Base-by-base conservation (phyloP, 805 yeast genomes). In the Candida odintsovae region DNA sequence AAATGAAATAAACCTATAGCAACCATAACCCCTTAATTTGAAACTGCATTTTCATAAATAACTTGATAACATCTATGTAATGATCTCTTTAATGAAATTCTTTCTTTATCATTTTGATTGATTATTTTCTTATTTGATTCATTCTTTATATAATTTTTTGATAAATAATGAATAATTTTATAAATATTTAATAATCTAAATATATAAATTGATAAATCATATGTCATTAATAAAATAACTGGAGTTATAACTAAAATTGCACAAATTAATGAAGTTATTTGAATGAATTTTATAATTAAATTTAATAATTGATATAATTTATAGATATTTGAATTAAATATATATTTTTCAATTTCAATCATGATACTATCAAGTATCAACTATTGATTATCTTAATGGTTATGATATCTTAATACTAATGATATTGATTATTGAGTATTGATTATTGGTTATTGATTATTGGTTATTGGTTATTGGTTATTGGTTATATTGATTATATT, bases 191-290 rank as follows among this genome's bases (percentile, higher is more conserved):
- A 21, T 1, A 53, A 25, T n/a, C 57, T 52, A n/a, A 43, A 10
- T 4, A 45, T 25, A 40, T 57, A 57, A 7, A 54, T 41, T 15
- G 44, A 21, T 2, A 55, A n/a, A 48, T 58, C 63, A 31, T 47
- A 56, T 3, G 40, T 31, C 11, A 58, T 29, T 3, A 58, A 28
- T 5, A 49, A 36, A 1, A 49, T 36, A 3, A 58, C 55, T 5
- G 54, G 51, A 1, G 52, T 35, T 15, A 53, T 29, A 10, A 49
- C 38, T 1, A 42, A 11, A 4, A 43, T 37, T 2, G 50, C 48
- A 6, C 42, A 6, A 5, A 22, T 6, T 9, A 40, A 39, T 2
- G 43, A 23, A 12, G 40, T n/a, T 19, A 35, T 15, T 6, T 36
- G 21, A 15, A 35, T 38, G 9, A 25, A 16, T 15, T 21, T 31